Conservation (phyloP, 371 early-diverging fungal genomes). For the Conidiobolus coronatus region DNA sequence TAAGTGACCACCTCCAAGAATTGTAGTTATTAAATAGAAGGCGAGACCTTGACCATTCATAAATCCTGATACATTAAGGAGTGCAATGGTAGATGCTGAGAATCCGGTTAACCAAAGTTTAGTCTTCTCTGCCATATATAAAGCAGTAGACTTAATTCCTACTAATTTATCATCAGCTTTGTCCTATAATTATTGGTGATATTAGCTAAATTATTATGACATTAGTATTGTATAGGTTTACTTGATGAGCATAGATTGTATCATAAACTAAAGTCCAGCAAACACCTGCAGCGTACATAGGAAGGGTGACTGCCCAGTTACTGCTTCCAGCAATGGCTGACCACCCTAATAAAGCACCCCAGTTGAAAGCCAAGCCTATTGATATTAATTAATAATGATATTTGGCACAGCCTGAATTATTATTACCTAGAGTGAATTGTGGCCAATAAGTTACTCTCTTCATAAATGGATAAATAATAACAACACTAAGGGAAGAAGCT, state of each 20-base stretch:
- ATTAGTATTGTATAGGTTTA: conserved; percentile 1
- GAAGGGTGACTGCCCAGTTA: conserved; percentile 45
- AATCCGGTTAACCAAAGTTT: conserved; percentile 46
- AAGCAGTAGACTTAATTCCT: conserved; percentile 83
- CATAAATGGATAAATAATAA: conserved; percentile 79
- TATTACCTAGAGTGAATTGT: conserved; percentile 47
- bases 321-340: conserved; percentile 57
- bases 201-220: not conserved
- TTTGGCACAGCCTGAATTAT: not conserved
- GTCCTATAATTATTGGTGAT: conserved; percentile 28
- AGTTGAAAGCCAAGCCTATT: conserved; percentile 73
- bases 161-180: conserved; percentile 63
- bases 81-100: conserved; percentile 34
- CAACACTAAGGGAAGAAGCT: conserved; percentile 51
- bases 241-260: conserved; percentile 87
- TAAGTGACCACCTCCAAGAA: conserved; percentile 51
- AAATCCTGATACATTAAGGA: conserved; percentile 48
- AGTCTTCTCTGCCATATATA: conserved; percentile 57
- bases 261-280: conserved; percentile 92
- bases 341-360: conserved; percentile 87
- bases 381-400: not conserved
- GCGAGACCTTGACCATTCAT: conserved; percentile 51
- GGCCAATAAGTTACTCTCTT: conserved; percentile 93
- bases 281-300: conserved; percentile 67
- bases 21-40: conserved; percentile 43